A percentile compares a stretch with the other conserved stretches of the same genome.
Conservation (phyloP, 2,329 filamentous ascomycete species). For the Ophiostoma australiae region DNA sequence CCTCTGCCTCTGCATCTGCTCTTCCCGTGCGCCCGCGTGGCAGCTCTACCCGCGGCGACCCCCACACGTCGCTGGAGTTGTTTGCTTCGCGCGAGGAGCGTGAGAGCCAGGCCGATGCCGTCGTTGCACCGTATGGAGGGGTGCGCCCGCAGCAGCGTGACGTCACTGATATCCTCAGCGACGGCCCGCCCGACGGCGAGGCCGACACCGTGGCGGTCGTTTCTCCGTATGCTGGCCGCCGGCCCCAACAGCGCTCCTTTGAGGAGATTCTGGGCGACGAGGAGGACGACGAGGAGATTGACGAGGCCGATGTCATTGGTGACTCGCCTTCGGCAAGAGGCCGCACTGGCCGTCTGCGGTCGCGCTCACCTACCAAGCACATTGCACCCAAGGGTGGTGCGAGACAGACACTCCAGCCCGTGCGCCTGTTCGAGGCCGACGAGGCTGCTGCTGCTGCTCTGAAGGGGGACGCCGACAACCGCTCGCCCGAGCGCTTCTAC, state of each 20-base stretch:
- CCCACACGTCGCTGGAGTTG: constrained; percentile 67
- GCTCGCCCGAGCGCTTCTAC: constrained; percentile 44
- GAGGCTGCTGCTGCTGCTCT: constrained; percentile 33
- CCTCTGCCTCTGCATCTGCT: constrained; percentile 29
- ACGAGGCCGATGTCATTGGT: background rate
- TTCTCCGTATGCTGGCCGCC: constrained; percentile 48
- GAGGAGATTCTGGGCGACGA: constrained; percentile 63
- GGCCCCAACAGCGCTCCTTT: constrained; percentile 60
- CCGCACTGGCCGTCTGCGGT: constrained; percentile 43
- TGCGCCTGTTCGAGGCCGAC: constrained; percentile 54
- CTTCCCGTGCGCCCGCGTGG: constrained; percentile 45
- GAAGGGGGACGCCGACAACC: constrained; percentile 34
- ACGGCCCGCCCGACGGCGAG: constrained; percentile 41
- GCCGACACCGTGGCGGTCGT: constrained; percentile 33
- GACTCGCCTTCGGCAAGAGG: constrained; percentile 16
- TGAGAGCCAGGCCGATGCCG: constrained; percentile 35
- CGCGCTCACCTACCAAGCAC: constrained; percentile 39
- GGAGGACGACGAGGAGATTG: constrained; percentile 34
- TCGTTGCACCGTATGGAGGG: constrained; percentile 59
- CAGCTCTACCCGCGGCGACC: constrained; percentile 54
- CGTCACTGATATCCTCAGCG: constrained; percentile 66
- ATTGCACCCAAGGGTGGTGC: constrained; percentile 50
- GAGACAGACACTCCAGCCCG: constrained; percentile 58
- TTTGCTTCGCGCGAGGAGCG: constrained; percentile 63
- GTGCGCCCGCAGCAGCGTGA: constrained; percentile 60